These are phyloP conservation scores for Annona cherimola DNA, from an alignment of 164 flowering plant genomes.

Conservation along the genomic window DNA sequence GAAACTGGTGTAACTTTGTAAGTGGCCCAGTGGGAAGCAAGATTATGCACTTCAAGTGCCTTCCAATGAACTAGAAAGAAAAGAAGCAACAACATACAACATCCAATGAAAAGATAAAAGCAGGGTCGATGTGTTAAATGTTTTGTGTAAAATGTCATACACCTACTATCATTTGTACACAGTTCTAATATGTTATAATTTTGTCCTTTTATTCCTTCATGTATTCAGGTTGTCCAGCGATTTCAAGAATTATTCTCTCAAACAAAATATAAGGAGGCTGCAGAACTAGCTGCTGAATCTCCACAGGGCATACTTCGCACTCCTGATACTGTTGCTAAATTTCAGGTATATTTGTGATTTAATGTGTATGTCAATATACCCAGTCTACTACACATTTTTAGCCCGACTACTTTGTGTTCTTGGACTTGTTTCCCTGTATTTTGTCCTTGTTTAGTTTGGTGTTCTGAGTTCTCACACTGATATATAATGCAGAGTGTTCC, in stretches of 20 bases:
- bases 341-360: constrained; percentile 56
- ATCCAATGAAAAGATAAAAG: too few relatives aligned
- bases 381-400: neutral
- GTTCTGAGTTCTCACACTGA: neutral
- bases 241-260: constrained; percentile 98
- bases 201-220: neutral
- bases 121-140: too few relatives aligned
- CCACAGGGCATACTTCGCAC: constrained; percentile 97
- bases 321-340: constrained; percentile 97
- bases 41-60: too few relatives aligned
- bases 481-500: constrained; percentile 83
- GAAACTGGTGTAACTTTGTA: too few relatives aligned
- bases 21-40: too few relatives aligned
- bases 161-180: too few relatives aligned
- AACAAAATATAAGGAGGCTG: constrained; percentile 98
- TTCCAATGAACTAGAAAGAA: too few relatives aligned
- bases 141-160: too few relatives aligned
- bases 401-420: neutral
- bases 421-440: neutral
- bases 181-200: too few relatives aligned
- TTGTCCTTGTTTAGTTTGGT: neutral
- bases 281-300: constrained; percentile 99
- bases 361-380: neutral
- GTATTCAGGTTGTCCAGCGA: constrained; percentile 93
- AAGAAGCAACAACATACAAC: too few relatives aligned